Percentiles rank a stretch among this genome's conserved stretches.
These are phyloP conservation scores for Huntiella decipiens DNA, from an alignment of 2,329 filamentous ascomycete genomes.

Conservation along the genomic window DNA sequence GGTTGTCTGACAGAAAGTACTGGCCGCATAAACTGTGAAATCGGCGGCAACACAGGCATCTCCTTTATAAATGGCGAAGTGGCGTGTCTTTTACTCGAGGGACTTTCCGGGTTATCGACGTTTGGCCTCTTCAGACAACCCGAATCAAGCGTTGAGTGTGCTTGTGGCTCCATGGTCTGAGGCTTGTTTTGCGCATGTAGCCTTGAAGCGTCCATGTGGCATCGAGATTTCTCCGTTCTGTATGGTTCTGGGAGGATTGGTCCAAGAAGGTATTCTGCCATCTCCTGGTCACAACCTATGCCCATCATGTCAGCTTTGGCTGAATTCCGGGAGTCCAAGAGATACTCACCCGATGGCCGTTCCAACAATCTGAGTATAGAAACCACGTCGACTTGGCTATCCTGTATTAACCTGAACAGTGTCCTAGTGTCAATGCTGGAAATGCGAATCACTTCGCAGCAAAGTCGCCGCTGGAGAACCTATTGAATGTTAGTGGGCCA, in stretches of 20 bases:
- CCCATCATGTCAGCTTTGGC: too few relatives aligned
- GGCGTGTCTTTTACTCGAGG: constrained; percentile 1
- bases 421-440: too few relatives aligned
- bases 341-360: too few relatives aligned
- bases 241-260: background rate
- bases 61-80: background rate
- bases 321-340: too few relatives aligned
- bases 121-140: background rate
- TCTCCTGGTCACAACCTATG: too few relatives aligned
- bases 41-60: background rate
- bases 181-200: background rate
- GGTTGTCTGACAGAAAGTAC: background rate
- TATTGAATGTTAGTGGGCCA: too few relatives aligned
- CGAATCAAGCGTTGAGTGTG: background rate
- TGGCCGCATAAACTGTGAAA: background rate
- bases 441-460: too few relatives aligned
- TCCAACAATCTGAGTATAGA: background rate
- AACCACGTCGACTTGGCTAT: background rate
- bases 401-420: too few relatives aligned
- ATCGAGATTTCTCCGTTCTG: background rate
- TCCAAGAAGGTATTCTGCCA: too few relatives aligned
- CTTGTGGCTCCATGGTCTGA: background rate
- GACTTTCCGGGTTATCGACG: background rate
- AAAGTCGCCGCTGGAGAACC: too few relatives aligned
- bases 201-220: background rate